Evolutionary conservation across 495 filamentous ascomycete genomes (phyloP).

Genomic region (Viridothelium virens): DNA sequence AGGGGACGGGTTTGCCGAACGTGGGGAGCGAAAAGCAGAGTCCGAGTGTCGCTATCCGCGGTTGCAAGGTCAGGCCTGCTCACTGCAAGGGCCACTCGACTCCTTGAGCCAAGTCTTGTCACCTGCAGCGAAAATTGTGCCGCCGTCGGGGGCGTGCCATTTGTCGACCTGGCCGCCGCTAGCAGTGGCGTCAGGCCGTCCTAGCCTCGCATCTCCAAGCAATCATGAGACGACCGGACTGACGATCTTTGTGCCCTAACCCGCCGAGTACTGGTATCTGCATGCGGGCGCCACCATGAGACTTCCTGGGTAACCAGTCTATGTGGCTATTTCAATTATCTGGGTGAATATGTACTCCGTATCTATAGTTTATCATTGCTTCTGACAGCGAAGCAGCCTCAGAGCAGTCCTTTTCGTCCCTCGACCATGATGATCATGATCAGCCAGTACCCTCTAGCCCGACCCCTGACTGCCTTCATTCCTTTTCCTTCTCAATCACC

Average conservation of each 20-base stretch:
- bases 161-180: constrained; percentile 6
- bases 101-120: not conserved
- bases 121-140: constrained; percentile 12
- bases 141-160: not conserved
- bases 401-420: too few species aligned
- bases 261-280: not conserved
- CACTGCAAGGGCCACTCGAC: constrained; percentile 5
- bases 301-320: not conserved
- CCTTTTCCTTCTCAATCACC: constrained; percentile 64
- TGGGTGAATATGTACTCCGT: too few species aligned
- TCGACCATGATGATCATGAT: not conserved
- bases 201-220: not conserved
- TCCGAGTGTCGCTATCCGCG: constrained; percentile 8
- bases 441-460: not conserved
- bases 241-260: not conserved
- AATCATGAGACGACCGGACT: constrained; percentile 6
- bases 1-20: constrained; percentile 8
- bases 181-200: not conserved
- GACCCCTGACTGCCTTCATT: not conserved
- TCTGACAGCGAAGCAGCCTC: too few species aligned
- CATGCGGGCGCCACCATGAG: not conserved
- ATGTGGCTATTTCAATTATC: not conserved
- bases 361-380: too few species aligned
- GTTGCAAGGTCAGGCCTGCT: constrained; percentile 11
- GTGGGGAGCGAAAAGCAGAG: not conserved